Evolutionary conservation across 2,329 filamentous ascomycete species (phyloP), one percentile per base, ranked within the genome.

Genomic region (Cladosporium sp.): DNA sequence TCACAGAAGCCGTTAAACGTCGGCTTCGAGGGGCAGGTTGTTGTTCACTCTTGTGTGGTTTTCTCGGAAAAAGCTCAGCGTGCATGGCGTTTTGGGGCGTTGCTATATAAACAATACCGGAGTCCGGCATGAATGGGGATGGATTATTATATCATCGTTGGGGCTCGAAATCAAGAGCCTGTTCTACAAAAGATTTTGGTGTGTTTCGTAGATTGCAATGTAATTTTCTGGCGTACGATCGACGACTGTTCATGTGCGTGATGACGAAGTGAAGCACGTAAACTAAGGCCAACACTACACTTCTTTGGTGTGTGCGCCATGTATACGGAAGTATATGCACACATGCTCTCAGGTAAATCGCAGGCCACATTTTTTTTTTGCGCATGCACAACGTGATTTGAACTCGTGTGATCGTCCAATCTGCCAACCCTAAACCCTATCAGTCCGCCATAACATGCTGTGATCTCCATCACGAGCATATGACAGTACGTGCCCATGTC

Each of bases 1-100:
- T 85, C 94, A 92, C 66, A 82, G 86, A 74, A 87, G 89, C 64
- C 70, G 74, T 61, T 76, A 72, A 67, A 26, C 30, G 8, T 3
- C 10, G 32, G 32, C 32, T 34, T 34, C 32, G 32, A 34, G 32
- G 11, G 36, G 5, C 36, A n/a, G 18, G 36, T 43, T 43, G 36
- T 43, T 43, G 36, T 43, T 28, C 49, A 28, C 49, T 53, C 26
- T 53, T 53, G 26, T 54, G 26, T 54, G 26, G 16, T 64, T 58
- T 48, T 63, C 28, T 30, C 8, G 11, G 14, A 28, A 30, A 53
- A 25, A 58, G 48, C 54, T 53, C 53, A 64, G 62, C 62, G 62
- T 57, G 62, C 53, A 39, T 64, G 60, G 60, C 60, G 60, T 63
- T 63, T 63, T 43, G 32, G 60, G 49, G 51, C 39, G 51, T 54